Evolutionary conservation across 345 rosid species (phyloP).

Genomic region (Balakata baccata): DNA sequence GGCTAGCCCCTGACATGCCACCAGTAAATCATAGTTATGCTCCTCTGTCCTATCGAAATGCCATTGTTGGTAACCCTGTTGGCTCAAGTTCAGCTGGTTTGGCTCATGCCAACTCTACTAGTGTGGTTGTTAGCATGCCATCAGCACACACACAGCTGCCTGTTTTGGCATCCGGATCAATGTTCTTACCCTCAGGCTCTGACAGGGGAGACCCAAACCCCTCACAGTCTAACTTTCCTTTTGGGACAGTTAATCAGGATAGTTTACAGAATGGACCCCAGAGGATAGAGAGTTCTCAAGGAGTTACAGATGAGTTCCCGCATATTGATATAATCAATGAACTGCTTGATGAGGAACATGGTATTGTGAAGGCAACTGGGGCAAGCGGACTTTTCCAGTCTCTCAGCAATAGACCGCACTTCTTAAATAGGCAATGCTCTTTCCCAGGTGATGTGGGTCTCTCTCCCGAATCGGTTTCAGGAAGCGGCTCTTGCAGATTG

Average conservation of each 20-base stretch:
- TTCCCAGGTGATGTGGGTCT: conserved; percentile 49
- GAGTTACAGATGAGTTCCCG: conserved; percentile 76
- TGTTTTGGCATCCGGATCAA: conserved; percentile 43
- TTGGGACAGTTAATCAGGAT: conserved; percentile 46
- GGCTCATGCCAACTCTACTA: conserved; percentile 42
- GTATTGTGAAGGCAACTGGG: conserved; percentile 33
- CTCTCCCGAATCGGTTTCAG: conserved; percentile 39
- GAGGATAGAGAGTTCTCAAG: conserved; percentile 59
- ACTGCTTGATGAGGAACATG: conserved; percentile 78
- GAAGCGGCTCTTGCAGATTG: conserved; percentile 46
- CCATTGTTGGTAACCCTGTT: conserved; percentile 63
- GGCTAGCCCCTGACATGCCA: conserved; percentile 63
- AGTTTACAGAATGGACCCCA: conserved; percentile 46
- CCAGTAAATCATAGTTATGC: conserved; percentile 46
- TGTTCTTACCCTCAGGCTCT: conserved; percentile 39
- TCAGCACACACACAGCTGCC: conserved; percentile 45
- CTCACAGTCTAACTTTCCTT: conserved; percentile 46
- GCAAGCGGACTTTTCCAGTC: conserved; percentile 35
- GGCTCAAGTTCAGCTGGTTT: conserved; percentile 54
- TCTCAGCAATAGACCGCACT: conserved; percentile 36
- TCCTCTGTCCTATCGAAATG: conserved; percentile 78
- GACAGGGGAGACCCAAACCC: conserved; percentile 46
- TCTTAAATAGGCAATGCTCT: conserved; percentile 47
- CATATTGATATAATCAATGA: conserved; percentile 93
- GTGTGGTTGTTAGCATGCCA: conserved; percentile 46